Percentiles rank a stretch among this genome's conserved stretches.
Conservation (phyloP, 352 stramenopile genomes). For the Pythium oligandrum region DNA sequence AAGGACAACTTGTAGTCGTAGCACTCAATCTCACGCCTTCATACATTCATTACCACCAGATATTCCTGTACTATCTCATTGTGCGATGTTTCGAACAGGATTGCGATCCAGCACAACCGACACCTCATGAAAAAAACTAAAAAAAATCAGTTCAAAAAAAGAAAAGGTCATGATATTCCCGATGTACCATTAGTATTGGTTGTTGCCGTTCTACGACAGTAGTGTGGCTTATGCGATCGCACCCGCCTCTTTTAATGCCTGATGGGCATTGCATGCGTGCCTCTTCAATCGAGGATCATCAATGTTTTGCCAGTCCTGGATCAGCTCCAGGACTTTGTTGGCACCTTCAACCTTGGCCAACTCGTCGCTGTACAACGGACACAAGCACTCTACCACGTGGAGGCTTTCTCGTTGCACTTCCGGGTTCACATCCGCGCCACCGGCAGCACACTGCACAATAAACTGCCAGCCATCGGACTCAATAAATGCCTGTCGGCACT, state of each 20-base stretch:
- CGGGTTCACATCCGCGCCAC: slow-evolving; percentile 47
- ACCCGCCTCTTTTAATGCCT: slow-evolving; percentile 69
- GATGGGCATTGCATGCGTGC: slow-evolving; percentile 77
- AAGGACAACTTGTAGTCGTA: too few relatives aligned
- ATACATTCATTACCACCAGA: too few relatives aligned
- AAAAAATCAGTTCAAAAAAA: too few relatives aligned
- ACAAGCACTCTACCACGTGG: slow-evolving; percentile 83
- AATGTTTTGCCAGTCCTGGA: slow-evolving; percentile 80
- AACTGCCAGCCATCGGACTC: slow-evolving; percentile 80
- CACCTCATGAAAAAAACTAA: too few relatives aligned
- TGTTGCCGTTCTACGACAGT: too few relatives aligned
- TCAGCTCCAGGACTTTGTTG: slow-evolving; percentile 49
- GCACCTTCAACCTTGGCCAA: slow-evolving; percentile 62
- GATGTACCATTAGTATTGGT: too few relatives aligned
- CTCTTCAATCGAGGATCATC: slow-evolving; percentile 82
- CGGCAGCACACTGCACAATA: slow-evolving; percentile 71
- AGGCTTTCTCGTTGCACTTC: slow-evolving; percentile 84
- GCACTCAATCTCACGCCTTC: too few relatives aligned
- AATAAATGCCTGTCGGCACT: slow-evolving; percentile 80
- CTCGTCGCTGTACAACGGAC: slow-evolving; percentile 77
- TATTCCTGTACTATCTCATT: neutral
- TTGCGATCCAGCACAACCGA: slow-evolving; percentile 3
- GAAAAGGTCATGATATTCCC: too few relatives aligned
- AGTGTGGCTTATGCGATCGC: slow-evolving; percentile 43
- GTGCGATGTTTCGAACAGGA: slow-evolving; percentile 3